phyloP scores from a whole-genome alignment of 331 rosid genomes.

The Ulmus americana region DNA sequence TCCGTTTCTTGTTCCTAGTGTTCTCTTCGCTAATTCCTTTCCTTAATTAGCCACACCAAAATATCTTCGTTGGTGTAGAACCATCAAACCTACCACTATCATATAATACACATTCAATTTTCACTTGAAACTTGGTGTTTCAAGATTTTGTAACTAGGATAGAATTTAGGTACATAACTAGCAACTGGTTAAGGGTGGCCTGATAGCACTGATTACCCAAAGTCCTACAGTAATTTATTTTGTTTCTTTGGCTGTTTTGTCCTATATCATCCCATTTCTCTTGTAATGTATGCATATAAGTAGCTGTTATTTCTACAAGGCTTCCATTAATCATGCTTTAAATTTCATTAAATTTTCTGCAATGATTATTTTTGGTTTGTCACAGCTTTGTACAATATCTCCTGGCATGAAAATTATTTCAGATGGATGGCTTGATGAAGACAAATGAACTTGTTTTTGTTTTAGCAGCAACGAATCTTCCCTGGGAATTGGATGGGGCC shows the following conservation, averaged over 20 bases:
- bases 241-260: background rate
- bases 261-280: background rate
- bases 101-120: too few species aligned
- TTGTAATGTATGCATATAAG: background rate
- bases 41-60: too few species aligned
- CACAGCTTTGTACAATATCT: conserved; percentile 11
- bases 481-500: too few species aligned
- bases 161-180: too few species aligned
- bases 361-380: background rate
- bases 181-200: too few species aligned
- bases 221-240: too few species aligned
- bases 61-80: too few species aligned
- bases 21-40: background rate
- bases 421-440: conserved; percentile 88
- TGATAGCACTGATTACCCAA: too few species aligned
- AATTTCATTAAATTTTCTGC: background rate
- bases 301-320: background rate
- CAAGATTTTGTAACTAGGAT: too few species aligned
- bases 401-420: conserved; percentile 41
- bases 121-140: too few species aligned
- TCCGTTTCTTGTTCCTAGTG: conserved; percentile 18
- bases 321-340: background rate
- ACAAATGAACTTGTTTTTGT: conserved; percentile 87
- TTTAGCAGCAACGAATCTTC: conserved; percentile 93
- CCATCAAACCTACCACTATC: too few species aligned